Base-by-base conservation (phyloP, 2,329 filamentous ascomycete genomes). In the Talaromyces islandicus region DNA sequence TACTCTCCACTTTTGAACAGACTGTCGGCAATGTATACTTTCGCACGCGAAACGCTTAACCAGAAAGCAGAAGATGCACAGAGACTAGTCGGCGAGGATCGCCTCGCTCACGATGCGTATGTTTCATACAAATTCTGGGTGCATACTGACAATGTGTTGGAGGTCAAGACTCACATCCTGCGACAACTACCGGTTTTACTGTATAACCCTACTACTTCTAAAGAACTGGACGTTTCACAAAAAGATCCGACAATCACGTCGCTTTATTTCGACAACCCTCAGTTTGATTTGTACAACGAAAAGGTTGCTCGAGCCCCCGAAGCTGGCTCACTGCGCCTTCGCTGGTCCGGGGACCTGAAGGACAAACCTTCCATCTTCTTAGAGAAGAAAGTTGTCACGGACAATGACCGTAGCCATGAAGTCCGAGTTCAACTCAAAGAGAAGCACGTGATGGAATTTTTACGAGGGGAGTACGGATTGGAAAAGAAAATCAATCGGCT, bases 81-180 rank as follows among this genome's bases (percentile, higher is more conserved):
- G 59, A 71, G 70, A 57, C 73, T 72, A 21, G 53, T 11, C 12
- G n/a, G 21, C 19, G 77, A 80, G 61, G 78, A 77, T 12, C 77
- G 79, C 48, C 73, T 77, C 58, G 79, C 81, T 62, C 77, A 76
- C 61, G 90, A 92, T 73, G 83, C 82, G 60, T 96, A 95, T 73
- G 90, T 85, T 21, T 91, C 92, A 4, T 86, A 93, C 77, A 97
- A 96, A 76, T 97, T 96, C 79, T 99, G 94, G 94, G 88, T 99
- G 6, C 94, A 99, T 73, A 85, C 87, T 32, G 94, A 99, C 69
- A 97, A 99, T 76, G 81, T 97, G 29, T 86, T 97, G 66, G 94
- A 99, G 78, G 91, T 97, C 73, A 97, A 97, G 82, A 97, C 94
- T 5, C 87, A 91, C 69, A 95, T 99, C 63, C 84, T 97, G 32